A percentile compares a stretch with the other conserved stretches of the same genome.
Conservation (phyloP, 1,284 basidiomycete species). For the Trametes polyzona region DNA sequence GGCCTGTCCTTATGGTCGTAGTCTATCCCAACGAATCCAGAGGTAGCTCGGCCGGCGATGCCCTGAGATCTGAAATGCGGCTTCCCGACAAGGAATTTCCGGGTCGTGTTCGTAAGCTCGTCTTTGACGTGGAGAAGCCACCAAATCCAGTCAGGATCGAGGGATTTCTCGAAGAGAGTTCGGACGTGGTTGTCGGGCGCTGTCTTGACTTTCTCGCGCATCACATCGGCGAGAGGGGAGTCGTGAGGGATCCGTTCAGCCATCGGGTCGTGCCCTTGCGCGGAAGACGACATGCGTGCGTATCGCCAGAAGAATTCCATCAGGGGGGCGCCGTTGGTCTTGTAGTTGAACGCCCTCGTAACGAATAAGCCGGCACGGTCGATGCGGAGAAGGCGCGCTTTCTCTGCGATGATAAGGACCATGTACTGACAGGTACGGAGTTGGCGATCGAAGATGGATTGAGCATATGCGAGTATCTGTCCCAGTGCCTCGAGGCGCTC, state of each 20-base stretch:
- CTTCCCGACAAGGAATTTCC: constrained; percentile 6
- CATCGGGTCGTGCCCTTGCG: neutral
- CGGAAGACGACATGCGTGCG: neutral
- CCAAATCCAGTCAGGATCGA: neutral
- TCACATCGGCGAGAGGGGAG: neutral
- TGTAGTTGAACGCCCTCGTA: constrained; percentile 1
- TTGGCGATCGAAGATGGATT: neutral
- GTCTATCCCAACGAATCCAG: constrained; percentile 2
- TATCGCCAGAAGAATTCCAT: neutral
- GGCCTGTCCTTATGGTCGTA: neutral
- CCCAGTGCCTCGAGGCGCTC: neutral
- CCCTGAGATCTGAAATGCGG: neutral
- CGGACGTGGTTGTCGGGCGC: neutral
- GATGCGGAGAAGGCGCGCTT: neutral
- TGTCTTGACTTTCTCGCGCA: neutral
- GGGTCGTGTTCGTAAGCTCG: neutral
- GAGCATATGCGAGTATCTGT: neutral
- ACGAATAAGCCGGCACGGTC: neutral
- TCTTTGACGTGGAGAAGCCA: constrained; percentile 4
- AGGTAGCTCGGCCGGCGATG: neutral
- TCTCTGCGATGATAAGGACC: neutral
- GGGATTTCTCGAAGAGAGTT: constrained; percentile 1
- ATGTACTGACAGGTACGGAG: neutral
- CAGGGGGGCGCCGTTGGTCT: neutral
- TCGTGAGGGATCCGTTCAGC: no score